phyloP scores from a whole-genome alignment of 495 filamentous ascomycete genomes.

The Trypethelium eluteriae region DNA sequence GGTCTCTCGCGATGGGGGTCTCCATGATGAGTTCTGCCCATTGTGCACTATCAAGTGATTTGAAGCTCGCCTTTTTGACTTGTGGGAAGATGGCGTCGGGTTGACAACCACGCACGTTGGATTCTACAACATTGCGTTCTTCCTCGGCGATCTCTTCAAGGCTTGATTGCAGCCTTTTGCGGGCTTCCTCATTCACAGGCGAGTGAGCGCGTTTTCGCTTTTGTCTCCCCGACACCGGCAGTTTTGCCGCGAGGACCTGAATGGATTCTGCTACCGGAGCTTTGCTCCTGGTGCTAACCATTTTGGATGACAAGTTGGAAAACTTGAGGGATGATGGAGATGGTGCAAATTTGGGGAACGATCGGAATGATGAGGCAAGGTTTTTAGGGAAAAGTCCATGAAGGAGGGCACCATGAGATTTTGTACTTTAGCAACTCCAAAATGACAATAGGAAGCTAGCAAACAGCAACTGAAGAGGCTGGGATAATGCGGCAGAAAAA shows the following conservation, averaged over 20 bases:
- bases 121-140: background rate
- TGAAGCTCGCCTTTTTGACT: background rate
- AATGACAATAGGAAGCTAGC: conserved; percentile 10
- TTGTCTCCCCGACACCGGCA: background rate
- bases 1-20: background rate
- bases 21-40: background rate
- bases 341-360: background rate
- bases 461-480: conserved; percentile 12
- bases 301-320: background rate
- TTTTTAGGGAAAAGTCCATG: background rate
- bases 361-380: background rate
- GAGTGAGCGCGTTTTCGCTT: background rate
- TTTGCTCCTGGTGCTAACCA: background rate
- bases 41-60: background rate
- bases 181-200: background rate
- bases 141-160: too few species aligned
- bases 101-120: background rate
- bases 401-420: background rate
- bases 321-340: background rate
- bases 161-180: too few species aligned
- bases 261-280: background rate
- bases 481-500: conserved; percentile 9
- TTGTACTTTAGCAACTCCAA: background rate
- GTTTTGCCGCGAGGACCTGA: background rate
- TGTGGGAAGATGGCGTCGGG: background rate